Base-by-base conservation (phyloP, 495 filamentous ascomycete genomes). In the Cercophora samala region DNA sequence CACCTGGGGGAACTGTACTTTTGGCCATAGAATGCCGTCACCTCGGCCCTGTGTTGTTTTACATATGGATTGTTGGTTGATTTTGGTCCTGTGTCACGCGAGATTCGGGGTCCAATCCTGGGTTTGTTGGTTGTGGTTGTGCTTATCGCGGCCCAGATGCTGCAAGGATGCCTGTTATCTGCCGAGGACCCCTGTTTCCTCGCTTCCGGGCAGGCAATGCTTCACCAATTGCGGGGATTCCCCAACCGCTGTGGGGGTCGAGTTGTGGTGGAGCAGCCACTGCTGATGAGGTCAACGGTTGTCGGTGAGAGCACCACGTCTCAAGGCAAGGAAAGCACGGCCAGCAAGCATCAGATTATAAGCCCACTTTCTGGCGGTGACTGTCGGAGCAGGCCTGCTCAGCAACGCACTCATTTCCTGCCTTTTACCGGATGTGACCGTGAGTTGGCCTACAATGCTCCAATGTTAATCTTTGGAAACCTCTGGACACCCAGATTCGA, bases 351-450 rank as follows among this genome's bases (percentile, higher is more conserved):
- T 17, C 13, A 46, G 6, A 67, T 66, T 72, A 76, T 76, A 69
- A 61, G 69, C 18, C 1, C 42, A 0, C 15, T 24, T 58, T 64
- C 51, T 4, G 0, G 0, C 13, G 6, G 0, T 0, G 4, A 13
- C 13, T 25, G 0, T 67, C 54, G 74, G 74, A 76, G 74, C 75
- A 70, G 71, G 74, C 74, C 74, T 54, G 69, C 74, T 75, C 74
- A 76, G 66, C 70, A 68, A 32, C 74, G 74, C 73, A 76, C 74
- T 76, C 74, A 76, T 76, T 70, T 76, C 74, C 74, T 76, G 74
- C 74, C 74, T 76, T 76, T 76, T 76, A 76, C 74, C 74, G 74
- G 74, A 76, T 76, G 74, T 76, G 74, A 76, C 74, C 74, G 74
- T 76, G 74, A 73, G 74, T 76, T 74, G 74, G 74, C 74, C 68